phyloP scores from a whole-genome alignment of 257 asterid species.

The Gentiana macrophylla region DNA sequence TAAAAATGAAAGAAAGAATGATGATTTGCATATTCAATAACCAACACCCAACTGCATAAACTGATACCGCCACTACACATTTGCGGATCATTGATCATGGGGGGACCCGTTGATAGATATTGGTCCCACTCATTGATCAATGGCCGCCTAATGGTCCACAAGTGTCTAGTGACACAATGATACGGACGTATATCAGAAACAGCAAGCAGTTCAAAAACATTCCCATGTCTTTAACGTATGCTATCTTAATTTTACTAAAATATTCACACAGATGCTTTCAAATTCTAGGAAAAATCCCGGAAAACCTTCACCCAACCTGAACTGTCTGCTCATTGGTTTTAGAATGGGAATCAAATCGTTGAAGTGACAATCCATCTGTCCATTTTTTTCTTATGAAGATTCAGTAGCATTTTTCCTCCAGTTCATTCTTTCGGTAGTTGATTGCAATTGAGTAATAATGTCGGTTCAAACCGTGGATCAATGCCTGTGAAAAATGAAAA shows the following conservation, averaged over 20 bases:
- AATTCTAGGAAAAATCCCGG: too few species aligned
- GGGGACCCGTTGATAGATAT: neutral
- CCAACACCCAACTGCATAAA: neutral
- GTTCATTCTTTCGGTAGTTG: slow-evolving; percentile 92
- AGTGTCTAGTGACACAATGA: too few species aligned
- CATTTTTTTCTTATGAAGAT: slow-evolving; percentile 96
- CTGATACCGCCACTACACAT: neutral
- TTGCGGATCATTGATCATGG: neutral
- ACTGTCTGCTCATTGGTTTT: slow-evolving; percentile 95
- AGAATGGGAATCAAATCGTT: slow-evolving; percentile 85
- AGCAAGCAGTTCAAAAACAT: too few species aligned
- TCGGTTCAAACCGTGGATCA: slow-evolving; percentile 91
- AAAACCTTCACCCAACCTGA: slow-evolving; percentile 33
- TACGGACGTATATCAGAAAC: neutral
- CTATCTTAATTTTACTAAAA: too few species aligned
- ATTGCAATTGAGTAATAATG: slow-evolving; percentile 96
- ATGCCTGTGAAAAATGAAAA: slow-evolving; percentile 39
- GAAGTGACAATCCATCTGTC: slow-evolving; percentile 87
- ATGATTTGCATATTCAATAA: neutral
- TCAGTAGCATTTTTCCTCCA: slow-evolving; percentile 95
- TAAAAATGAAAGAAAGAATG: neutral
- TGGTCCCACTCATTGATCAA: neutral
- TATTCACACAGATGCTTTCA: too few species aligned
- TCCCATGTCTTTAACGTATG: too few species aligned
- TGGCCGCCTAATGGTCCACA: neutral